Evolutionary conservation across 495 filamentous ascomycete genomes (phyloP).

Genomic region (Podospora conica): DNA sequence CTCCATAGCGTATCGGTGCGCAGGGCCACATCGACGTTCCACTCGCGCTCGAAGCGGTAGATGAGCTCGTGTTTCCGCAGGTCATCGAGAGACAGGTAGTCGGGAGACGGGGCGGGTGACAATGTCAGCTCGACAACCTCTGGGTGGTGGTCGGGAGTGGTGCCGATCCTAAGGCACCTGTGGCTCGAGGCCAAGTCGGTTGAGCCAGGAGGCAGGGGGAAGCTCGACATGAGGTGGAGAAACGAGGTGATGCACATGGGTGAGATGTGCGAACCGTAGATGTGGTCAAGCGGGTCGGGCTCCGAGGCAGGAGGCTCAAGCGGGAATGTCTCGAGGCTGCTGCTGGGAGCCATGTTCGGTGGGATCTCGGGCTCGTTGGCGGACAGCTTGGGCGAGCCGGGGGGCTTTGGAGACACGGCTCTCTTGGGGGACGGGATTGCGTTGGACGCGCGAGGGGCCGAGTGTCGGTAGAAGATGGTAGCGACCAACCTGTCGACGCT

Average conservation of each 20-base stretch:
- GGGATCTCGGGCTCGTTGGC: conserved; percentile 40
- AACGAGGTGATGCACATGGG: conserved; percentile 79
- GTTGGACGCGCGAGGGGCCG: conserved; percentile 25
- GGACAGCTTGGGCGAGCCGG: conserved; percentile 21
- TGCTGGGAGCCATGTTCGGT: conserved; percentile 54
- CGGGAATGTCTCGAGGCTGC: conserved; percentile 62
- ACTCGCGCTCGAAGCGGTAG: conserved; percentile 76
- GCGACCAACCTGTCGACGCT: conserved; percentile 50
- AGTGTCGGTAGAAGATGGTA: conserved; percentile 63
- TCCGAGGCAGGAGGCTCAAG: conserved; percentile 61
- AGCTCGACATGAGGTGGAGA: conserved; percentile 65
- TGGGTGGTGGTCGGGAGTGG: conserved; percentile 44
- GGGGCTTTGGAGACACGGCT: conserved; percentile 16
- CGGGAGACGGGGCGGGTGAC: conserved; percentile 58
- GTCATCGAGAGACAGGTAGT: conserved; percentile 61
- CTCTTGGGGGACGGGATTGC: conserved; percentile 30
- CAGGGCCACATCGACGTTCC: conserved; percentile 77
- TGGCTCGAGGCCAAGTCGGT: conserved; percentile 59
- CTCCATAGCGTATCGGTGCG: conserved; percentile 66
- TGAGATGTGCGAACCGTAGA: conserved; percentile 71
- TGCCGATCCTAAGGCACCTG: conserved; percentile 58
- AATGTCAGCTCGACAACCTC: conserved; percentile 65
- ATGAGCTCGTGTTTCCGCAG: conserved; percentile 73
- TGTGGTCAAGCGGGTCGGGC: conserved; percentile 61
- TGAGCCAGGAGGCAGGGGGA: conserved; percentile 51